These are phyloP conservation scores for Sindora glabra DNA, from an alignment of 306 rosid genomes.

Conservation along the genomic window DNA sequence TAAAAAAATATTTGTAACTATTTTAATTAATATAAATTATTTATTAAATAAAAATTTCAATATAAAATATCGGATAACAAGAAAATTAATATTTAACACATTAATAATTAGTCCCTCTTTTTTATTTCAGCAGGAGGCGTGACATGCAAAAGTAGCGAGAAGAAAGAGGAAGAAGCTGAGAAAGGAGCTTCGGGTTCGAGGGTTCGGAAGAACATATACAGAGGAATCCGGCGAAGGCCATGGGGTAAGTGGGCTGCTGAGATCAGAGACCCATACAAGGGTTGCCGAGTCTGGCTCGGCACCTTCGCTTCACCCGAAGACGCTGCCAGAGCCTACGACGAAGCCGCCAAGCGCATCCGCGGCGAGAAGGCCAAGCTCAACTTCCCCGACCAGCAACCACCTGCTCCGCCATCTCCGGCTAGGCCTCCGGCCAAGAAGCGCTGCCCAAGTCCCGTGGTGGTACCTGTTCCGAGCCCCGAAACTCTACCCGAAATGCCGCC, in stretches of 20 bases:
- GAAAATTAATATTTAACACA: too few species aligned
- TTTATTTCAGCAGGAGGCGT: not conserved
- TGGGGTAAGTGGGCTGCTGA: conserved; percentile 96
- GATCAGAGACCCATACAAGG: conserved; percentile 72
- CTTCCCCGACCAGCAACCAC: conserved; percentile 16
- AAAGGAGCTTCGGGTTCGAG: not conserved
- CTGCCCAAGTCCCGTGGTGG: conserved; percentile 9
- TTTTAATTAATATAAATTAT: too few species aligned
- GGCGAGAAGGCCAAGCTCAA: conserved; percentile 80
- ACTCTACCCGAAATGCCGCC: too few species aligned
- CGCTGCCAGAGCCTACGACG: conserved; percentile 69
- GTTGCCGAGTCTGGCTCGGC: conserved; percentile 71
- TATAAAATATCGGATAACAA: too few species aligned
- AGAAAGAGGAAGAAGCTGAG: conserved; percentile 12
- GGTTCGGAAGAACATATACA: conserved; percentile 48
- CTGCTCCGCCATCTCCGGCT: not conserved
- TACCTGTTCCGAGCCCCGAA: too few species aligned
- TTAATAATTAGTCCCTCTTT: too few species aligned
- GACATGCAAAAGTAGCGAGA: conserved; percentile 11
- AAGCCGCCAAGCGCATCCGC: conserved; percentile 69
- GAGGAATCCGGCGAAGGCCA: conserved; percentile 73
- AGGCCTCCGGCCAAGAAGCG: conserved; percentile 21
- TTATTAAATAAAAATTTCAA: too few species aligned
- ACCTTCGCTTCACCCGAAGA: conserved; percentile 63
- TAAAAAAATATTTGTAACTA: too few species aligned